Base-by-base conservation (phyloP, 305 asterid genomes). In the Fraxinus sp. region DNA sequence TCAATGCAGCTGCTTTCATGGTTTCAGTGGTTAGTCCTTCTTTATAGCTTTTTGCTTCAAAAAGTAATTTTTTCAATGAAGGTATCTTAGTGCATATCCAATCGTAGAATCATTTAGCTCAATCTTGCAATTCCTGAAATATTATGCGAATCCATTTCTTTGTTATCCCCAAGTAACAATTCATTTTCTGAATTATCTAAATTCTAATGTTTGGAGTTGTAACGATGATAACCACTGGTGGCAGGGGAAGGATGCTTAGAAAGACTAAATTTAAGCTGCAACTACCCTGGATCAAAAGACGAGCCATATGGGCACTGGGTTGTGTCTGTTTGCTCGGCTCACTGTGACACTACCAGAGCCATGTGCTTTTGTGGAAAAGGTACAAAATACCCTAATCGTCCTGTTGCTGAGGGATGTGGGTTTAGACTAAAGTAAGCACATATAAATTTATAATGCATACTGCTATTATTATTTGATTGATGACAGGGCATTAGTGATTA, bases 311-410 rank as follows among this genome's bases (percentile, higher is more conserved):
- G 99, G 52, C 92, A 18, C 22, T 94, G 98, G 99, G 92, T 96
- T 80, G 98, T 96, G 55, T 96, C 98, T 20, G 93, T 93, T 79
- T 96, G 99, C 84, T 62, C 98, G 30, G 94, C 97, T 79, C 79
- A 88, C 89, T 96, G 99, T 20, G 99, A 96, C 85, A 94, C 92
- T 70, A 87, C 96, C 11, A 89, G 97, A 87, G 98, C 98, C 81
- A 92, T 94, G 98, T 96, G 99, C 89, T 96, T 94, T 85, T 96
- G 98, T 83, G 98, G 99, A 79, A 95, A 93, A 87, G 98, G 99
- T 77, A 91, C 99, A 79, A 96, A 91, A 84, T 94, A 94, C 86
- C 98, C 99, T 26, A 91, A 91, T 88, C 98, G 99, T 66, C 98
- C 98, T 72, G 90, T 81, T 81, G 85, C 97, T 3, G 99, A 96